Evolutionary conservation across 495 filamentous ascomycete genomes (phyloP).

Genomic region (Geopyxis carbonaria): DNA sequence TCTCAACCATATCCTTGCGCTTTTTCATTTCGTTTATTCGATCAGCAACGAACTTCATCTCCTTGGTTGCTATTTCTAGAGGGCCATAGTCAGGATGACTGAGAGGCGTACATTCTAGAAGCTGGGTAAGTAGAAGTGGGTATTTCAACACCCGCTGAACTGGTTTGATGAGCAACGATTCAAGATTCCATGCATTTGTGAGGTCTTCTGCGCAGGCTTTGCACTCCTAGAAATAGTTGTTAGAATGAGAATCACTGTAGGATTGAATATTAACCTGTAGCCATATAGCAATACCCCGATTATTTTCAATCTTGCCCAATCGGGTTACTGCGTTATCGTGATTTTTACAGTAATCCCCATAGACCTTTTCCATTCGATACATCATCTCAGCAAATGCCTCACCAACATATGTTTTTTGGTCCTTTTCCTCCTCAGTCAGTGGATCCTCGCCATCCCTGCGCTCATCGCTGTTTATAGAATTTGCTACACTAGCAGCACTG

Average conservation of each 20-base stretch:
- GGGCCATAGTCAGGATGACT: conserved; percentile 66
- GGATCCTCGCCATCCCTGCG: conserved; percentile 8
- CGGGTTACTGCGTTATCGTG: conserved; percentile 69
- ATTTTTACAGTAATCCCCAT: conserved; percentile 71
- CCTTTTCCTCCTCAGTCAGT: conserved; percentile 43
- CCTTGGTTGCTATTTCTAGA: conserved; percentile 43
- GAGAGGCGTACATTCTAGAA: conserved; percentile 58
- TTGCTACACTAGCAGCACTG: conserved; percentile 26
- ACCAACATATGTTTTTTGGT: conserved; percentile 59
- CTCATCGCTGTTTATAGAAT: conserved; percentile 22
- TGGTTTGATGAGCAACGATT: conserved; percentile 87
- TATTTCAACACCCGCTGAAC: conserved; percentile 87
- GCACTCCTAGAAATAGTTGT: conserved; percentile 49
- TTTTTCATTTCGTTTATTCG: conserved; percentile 89
- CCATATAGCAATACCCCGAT: conserved; percentile 69
- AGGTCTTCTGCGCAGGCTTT: conserved; percentile 72
- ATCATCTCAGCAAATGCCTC: conserved; percentile 60
- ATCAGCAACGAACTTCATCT: conserved; percentile 51
- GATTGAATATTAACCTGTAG: conserved; percentile 39
- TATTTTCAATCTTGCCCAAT: conserved; percentile 52
- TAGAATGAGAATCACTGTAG: too few relatives aligned
- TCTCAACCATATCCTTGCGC: conserved; percentile 71
- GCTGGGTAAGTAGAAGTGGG: conserved; percentile 59
- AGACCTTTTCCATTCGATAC: conserved; percentile 62
- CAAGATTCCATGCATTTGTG: conserved; percentile 81